Evolutionary conservation across 768 basidiomycete species (phyloP).

Genomic region (Pulveroboletus ravenelii): DNA sequence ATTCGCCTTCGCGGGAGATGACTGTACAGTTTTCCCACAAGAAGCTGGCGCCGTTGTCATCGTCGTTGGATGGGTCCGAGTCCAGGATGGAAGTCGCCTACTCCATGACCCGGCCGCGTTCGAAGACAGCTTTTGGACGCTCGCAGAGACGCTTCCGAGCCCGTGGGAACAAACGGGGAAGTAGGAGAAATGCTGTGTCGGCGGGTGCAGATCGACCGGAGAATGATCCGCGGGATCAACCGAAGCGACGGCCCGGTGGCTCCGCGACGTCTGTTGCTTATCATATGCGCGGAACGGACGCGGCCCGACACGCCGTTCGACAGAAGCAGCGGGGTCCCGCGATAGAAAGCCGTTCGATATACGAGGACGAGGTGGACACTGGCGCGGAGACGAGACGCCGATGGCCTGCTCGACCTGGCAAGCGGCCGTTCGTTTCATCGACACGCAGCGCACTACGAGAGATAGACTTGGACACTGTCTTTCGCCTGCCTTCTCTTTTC

Average conservation of each 20-base stretch:
- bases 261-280: slow-evolving; percentile 1
- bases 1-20: neutral
- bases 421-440: slow-evolving; percentile 21
- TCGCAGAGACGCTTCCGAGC: slow-evolving; percentile 3
- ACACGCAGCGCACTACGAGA: neutral
- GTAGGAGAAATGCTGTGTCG: slow-evolving; percentile 10
- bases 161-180: neutral
- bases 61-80: neutral
- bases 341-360: slow-evolving; percentile 7
- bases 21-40: too few species aligned
- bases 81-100: slow-evolving; percentile 18
- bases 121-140: slow-evolving; percentile 6
- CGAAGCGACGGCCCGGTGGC: slow-evolving; percentile 14
- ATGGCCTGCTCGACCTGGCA: neutral
- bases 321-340: slow-evolving; percentile 6
- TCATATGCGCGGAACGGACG: slow-evolving; percentile 10
- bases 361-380: slow-evolving; percentile 6
- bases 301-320: slow-evolving; percentile 3
- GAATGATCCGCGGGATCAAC: slow-evolving; percentile 17
- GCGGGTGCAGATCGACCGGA: slow-evolving; percentile 17
- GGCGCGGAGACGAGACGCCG: slow-evolving; percentile 14
- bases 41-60: too few species aligned
- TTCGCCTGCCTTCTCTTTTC: slow-evolving; percentile 10
- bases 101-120: slow-evolving; percentile 5
- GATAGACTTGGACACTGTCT: neutral